Conservation (phyloP, 2,329 filamentous ascomycete genomes). For the Sphaerostilbella broomeana region DNA sequence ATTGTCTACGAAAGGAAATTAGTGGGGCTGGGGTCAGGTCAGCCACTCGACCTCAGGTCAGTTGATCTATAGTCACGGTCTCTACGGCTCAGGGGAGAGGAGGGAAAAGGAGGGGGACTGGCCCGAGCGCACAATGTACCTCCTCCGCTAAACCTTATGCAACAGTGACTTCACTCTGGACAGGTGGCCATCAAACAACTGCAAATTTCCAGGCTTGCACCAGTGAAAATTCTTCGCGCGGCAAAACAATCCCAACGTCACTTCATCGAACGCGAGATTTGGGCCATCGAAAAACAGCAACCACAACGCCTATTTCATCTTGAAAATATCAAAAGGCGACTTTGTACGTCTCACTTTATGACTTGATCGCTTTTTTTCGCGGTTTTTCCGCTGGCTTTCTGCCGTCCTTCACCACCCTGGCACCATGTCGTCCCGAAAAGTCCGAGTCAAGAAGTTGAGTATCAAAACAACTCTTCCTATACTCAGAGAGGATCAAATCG, state of each 20-base stretch:
- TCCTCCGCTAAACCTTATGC: constrained; percentile 13
- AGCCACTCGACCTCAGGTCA: too few species aligned
- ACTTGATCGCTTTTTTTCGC: constrained; percentile 57
- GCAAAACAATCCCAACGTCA: constrained; percentile 52
- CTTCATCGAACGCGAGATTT: constrained; percentile 43
- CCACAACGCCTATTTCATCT: constrained; percentile 48
- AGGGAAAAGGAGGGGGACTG: constrained; percentile 27
- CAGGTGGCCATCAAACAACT: constrained; percentile 22
- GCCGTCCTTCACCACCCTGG: constrained; percentile 32
- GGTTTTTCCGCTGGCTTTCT: constrained; percentile 49
- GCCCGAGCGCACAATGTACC: constrained; percentile 26
- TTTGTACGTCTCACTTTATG: constrained; percentile 54
- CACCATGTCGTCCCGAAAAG: constrained; percentile 60
- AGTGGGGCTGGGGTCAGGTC: too few species aligned
- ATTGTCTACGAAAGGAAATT: too few species aligned
- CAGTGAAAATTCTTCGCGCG: constrained; percentile 50
- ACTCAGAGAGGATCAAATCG: constrained; percentile 84
- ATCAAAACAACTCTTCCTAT: constrained; percentile 83
- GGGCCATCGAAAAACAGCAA: constrained; percentile 48
- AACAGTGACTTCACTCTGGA: constrained; percentile 21
- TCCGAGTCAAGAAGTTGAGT: constrained; percentile 85
- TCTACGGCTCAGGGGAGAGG: constrained; percentile 16
- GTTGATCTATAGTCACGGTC: too few species aligned
- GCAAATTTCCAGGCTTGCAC: constrained; percentile 25
- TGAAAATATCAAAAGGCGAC: constrained; percentile 40